phyloP scores from a whole-genome alignment of 2,329 filamentous ascomycete species.

The Mycosphaerella sp. region DNA sequence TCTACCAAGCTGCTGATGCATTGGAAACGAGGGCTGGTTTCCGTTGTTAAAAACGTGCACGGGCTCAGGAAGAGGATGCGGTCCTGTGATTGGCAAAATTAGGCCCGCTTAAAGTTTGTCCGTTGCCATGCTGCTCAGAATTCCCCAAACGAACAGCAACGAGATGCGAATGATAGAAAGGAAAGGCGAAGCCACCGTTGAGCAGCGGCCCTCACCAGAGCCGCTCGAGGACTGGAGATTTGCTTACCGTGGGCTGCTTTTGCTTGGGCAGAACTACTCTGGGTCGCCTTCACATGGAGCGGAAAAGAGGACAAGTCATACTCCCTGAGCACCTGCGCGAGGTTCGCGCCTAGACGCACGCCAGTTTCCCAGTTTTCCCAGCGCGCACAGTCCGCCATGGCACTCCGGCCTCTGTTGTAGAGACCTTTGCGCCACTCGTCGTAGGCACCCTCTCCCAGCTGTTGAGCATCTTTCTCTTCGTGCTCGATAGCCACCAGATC shows the following conservation, averaged over 20 bases:
- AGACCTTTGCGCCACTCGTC: conserved; percentile 79
- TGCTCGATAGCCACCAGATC: conserved; percentile 57
- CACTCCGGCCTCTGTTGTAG: conserved; percentile 54
- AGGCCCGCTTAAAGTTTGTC: neutral
- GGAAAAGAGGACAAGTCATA: conserved; percentile 31
- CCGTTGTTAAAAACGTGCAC: conserved; percentile 25
- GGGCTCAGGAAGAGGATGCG: conserved; percentile 28
- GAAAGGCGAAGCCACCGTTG: neutral
- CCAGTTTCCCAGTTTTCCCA: conserved; percentile 68
- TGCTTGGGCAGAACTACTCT: conserved; percentile 23
- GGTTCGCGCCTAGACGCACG: conserved; percentile 24
- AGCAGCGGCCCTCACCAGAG: neutral
- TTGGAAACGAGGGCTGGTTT: conserved; percentile 6
- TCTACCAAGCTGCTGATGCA: conserved; percentile 5
- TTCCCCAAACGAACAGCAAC: neutral
- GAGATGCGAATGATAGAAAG: neutral
- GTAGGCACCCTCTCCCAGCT: conserved; percentile 59
- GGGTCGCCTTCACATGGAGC: conserved; percentile 15
- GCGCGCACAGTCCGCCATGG: conserved; percentile 55
- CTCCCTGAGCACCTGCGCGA: conserved; percentile 30
- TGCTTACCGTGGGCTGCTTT: conserved; percentile 28
- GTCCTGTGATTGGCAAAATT: conserved; percentile 15
- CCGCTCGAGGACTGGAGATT: conserved; percentile 3
- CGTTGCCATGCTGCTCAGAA: neutral
- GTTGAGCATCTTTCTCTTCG: conserved; percentile 58